Evolutionary conservation across 2,329 filamentous ascomycete species (phyloP), one percentile per base, ranked within the genome.

Genomic region (Trichoderma semiorbis): DNA sequence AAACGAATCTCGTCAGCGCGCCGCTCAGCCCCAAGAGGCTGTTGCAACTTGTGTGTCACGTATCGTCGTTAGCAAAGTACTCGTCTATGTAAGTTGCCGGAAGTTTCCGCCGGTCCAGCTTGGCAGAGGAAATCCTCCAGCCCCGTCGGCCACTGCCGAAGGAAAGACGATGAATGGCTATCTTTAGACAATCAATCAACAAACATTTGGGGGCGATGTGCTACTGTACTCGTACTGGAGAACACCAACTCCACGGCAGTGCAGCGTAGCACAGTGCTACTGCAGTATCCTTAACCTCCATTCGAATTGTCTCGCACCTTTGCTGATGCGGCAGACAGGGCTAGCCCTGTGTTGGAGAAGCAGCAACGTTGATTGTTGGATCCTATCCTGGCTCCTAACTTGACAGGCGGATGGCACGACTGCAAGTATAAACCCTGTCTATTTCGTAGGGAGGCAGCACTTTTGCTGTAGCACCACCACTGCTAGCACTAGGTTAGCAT

Each of bases 31-130:
- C 64, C 63, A 28, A 30, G 36, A 55, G 50, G 16, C 64, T 57
- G 53, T 26, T 60, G 65, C 65, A 60, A n/a, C 34, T 39, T 58
- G 65, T 12, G 53, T 68, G 65, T 68, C 65, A 68, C 53, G 65
- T 47, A 68, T 36, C 63, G 32, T 55, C n/a, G 28, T 43, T 63
- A 18, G 32, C 24, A 21, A n/a, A 60, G 65, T 21, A 43, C 39
- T 39, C 36, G 36, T 39, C 12, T 14, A 43, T 68, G 34, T n/a
- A 43, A 43, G 36, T 18, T n/a, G 67, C 39, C 67, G 67, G 67
- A 62, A 62, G n/a, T 62, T 69, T n/a, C 67, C 67, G 67, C 32
- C 28, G 16, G 26, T 69, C 34, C 8, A 16, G 57, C 66, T 69
- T 61, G 66, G 57, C 66, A 50, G 30, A 66, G 63, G 28, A 12